phyloP scores from a whole-genome alignment of 805 yeast species.

The Saccharomycopsis fodiens region DNA sequence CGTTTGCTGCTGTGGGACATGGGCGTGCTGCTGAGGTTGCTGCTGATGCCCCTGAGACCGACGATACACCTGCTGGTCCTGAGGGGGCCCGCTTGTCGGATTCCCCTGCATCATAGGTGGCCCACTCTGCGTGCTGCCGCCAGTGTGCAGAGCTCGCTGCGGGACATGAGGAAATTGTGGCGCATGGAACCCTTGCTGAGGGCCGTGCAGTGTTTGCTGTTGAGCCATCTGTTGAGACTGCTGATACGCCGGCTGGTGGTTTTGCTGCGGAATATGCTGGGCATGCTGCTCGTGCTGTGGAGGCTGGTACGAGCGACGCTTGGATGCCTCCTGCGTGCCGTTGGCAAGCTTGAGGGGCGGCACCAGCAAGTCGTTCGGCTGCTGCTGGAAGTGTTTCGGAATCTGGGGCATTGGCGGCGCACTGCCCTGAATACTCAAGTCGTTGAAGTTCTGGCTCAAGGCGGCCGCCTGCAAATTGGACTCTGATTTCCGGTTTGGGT shows the following conservation, averaged over 20 bases:
- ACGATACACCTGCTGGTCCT: slow-evolving; percentile 22
- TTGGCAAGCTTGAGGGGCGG: slow-evolving; percentile 1
- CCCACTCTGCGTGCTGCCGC: not conserved
- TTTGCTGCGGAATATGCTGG: not conserved
- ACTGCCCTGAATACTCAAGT: not conserved
- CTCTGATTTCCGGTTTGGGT: not conserved
- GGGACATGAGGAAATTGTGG: no score
- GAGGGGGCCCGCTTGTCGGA: not conserved
- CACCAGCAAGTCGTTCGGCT: no score
- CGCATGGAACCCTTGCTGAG: not conserved
- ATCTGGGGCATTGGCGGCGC: slow-evolving; percentile 3
- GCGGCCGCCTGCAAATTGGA: not conserved
- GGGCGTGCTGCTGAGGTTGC: not conserved
- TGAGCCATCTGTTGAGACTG: not conserved
- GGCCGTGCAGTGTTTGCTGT: not conserved
- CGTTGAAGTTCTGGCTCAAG: slow-evolving; percentile 1
- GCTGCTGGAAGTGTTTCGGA: slow-evolving; percentile 3
- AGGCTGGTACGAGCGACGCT: slow-evolving; percentile 1
- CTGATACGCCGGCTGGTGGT: not conserved
- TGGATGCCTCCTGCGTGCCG: not conserved
- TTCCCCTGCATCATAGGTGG: not conserved
- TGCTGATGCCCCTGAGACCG: slow-evolving; percentile 18
- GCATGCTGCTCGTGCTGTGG: not conserved
- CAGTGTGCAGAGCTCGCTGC: no score
- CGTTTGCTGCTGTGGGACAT: slow-evolving; percentile 21